phyloP scores from a whole-genome alignment of 805 yeast species.

The Candida pini region DNA sequence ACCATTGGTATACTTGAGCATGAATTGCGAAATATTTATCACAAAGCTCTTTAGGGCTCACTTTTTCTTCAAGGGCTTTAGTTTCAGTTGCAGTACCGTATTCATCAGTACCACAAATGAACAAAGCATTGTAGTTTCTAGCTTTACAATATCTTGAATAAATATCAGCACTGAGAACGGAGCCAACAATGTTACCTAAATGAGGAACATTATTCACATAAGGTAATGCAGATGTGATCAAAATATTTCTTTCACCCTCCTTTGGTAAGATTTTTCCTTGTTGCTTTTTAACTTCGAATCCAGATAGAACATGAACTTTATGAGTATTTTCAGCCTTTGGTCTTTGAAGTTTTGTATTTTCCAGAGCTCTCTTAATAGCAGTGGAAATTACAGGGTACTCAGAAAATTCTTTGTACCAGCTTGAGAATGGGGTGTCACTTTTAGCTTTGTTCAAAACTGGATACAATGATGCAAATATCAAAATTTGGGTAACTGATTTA shows the following conservation, averaged over 20 bases:
- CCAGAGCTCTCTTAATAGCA: slow-evolving; percentile 42
- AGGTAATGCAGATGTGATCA: slow-evolving; percentile 94
- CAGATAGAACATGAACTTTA: slow-evolving; percentile 16
- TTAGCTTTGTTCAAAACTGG: slow-evolving; percentile 30
- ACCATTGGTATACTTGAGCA: slow-evolving; percentile 92
- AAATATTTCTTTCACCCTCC: slow-evolving; percentile 66
- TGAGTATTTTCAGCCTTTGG: slow-evolving; percentile 39
- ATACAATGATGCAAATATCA: slow-evolving; percentile 54
- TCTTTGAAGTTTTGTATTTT: slow-evolving; percentile 40
- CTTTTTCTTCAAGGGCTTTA: slow-evolving; percentile 90
- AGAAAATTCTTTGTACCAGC: slow-evolving; percentile 41
- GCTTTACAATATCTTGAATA: slow-evolving; percentile 85
- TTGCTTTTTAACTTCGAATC: slow-evolving; percentile 10
- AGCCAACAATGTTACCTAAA: slow-evolving; percentile 93
- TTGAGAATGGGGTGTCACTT: slow-evolving; percentile 8
- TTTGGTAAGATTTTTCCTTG: slow-evolving; percentile 54
- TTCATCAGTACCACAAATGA: slow-evolving; percentile 96
- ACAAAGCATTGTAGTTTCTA: slow-evolving; percentile 82
- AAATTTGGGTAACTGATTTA: slow-evolving; percentile 46
- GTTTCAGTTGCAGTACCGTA: slow-evolving; percentile 99
- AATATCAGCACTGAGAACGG: slow-evolving; percentile 91
- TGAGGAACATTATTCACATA: slow-evolving; percentile 98
- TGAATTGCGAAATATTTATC: slow-evolving; percentile 86
- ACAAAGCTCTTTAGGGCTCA: slow-evolving; percentile 84
- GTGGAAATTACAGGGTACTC: slow-evolving; percentile 33